Evolutionary conservation across 352 stramenopile genomes (phyloP).

Genomic region (Phytophthora boehmeriae): DNA sequence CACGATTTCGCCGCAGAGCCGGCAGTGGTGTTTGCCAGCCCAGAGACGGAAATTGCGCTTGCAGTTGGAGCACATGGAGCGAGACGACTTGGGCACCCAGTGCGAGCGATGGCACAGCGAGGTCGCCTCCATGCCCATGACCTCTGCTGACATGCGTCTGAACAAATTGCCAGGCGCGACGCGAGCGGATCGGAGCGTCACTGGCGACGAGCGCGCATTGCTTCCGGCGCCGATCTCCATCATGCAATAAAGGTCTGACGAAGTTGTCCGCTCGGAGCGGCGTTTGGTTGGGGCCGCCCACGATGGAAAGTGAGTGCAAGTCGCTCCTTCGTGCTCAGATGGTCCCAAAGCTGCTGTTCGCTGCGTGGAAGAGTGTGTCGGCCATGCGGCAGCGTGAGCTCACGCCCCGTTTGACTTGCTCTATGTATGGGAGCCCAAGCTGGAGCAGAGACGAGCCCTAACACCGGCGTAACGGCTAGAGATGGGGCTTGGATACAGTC

Average conservation of each 20-base stretch:
- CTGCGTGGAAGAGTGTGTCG: conserved; percentile 1
- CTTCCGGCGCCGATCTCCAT: conserved; percentile 22
- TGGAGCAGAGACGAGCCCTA: neutral
- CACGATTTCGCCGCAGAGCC: conserved; percentile 79
- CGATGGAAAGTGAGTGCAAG: conserved; percentile 27
- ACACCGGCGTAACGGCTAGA: neutral
- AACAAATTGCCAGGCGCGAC: conserved; percentile 40
- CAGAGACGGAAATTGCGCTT: conserved; percentile 63
- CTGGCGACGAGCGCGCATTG: conserved; percentile 6
- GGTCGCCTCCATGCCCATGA: conserved; percentile 69
- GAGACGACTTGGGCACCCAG: conserved; percentile 77
- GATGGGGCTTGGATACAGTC: conserved; percentile 1
- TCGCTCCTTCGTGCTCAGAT: conserved; percentile 8
- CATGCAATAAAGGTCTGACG: neutral
- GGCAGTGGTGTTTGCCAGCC: conserved; percentile 77
- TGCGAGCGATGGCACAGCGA: conserved; percentile 77
- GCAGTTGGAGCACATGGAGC: conserved; percentile 70
- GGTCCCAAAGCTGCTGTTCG: conserved; percentile 3
- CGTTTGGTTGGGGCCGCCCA: conserved; percentile 2
- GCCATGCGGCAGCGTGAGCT: neutral
- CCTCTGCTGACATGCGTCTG: conserved; percentile 62
- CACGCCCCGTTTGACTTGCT: neutral
- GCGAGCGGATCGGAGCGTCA: conserved; percentile 16
- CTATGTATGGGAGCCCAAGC: neutral
- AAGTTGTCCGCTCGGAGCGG: neutral